Evolutionary conservation across 1,284 basidiomycete species (phyloP).

Genomic region (Pholiota adiposa): DNA sequence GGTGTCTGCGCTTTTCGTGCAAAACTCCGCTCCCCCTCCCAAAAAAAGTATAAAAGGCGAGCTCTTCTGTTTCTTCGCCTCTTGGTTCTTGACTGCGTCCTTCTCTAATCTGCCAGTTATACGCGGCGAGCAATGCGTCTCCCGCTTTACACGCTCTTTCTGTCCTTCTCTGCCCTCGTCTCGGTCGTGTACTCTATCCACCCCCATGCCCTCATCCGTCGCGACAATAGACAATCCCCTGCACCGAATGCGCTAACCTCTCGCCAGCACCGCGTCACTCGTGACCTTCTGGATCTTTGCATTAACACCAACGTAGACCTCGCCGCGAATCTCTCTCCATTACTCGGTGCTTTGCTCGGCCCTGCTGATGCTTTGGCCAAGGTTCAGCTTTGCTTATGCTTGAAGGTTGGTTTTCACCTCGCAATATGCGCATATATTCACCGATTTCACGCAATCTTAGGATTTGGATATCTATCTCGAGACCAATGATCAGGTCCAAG

Average conservation of each 20-base stretch:
- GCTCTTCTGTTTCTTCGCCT: constrained; percentile 12
- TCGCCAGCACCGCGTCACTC: constrained; percentile 33
- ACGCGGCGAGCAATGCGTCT: constrained; percentile 31
- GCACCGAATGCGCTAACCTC: constrained; percentile 26
- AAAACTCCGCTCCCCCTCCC: constrained; percentile 1
- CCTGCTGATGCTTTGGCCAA: constrained; percentile 31
- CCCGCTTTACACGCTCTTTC: constrained; percentile 34
- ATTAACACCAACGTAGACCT: constrained; percentile 34
- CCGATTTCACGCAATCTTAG: constrained; percentile 23
- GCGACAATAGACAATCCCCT: constrained; percentile 23
- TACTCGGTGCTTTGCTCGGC: constrained; percentile 28
- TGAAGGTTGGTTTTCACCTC: constrained; percentile 29
- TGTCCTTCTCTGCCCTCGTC: constrained; percentile 30
- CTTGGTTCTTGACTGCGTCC: constrained; percentile 17
- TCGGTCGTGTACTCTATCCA: constrained; percentile 27
- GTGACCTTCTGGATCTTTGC: constrained; percentile 41
- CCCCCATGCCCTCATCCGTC: constrained; percentile 27
- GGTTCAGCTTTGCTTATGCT: constrained; percentile 36
- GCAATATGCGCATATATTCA: constrained; percentile 2
- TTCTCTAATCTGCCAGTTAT: constrained; percentile 11
- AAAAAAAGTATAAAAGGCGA: constrained; percentile 21
- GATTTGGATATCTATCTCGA: constrained; percentile 42
- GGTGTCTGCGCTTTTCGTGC: neutral
- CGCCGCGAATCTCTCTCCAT: constrained; percentile 30
- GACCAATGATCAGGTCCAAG: constrained; percentile 33